A percentile compares a stretch with the other conserved stretches of the same genome.
These are phyloP conservation scores for Pestalotiopsis sp. DNA, from an alignment of 2,329 filamentous ascomycete species.

Conservation along the genomic window DNA sequence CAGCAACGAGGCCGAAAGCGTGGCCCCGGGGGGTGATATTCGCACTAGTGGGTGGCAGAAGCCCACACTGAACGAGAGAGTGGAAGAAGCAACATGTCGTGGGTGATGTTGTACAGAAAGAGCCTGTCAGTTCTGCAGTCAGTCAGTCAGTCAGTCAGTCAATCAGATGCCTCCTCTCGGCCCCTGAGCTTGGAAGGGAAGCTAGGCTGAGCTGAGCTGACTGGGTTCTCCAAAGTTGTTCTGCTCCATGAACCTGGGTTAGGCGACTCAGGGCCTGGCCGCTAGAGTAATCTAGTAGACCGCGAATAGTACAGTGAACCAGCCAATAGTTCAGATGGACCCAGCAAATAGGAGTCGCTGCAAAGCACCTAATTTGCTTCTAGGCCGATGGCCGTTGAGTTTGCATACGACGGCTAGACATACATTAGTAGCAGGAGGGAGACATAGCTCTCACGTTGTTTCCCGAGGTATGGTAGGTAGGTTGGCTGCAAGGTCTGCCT, in stretches of 20 bases:
- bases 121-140: too few relatives aligned
- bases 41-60: too few relatives aligned
- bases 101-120: too few relatives aligned
- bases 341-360: neutral
- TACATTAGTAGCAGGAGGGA: neutral
- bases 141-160: too few relatives aligned
- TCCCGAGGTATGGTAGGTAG: neutral
- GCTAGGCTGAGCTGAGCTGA: neutral
- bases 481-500: neutral
- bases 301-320: neutral
- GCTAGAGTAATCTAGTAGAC: too few relatives aligned
- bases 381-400: neutral
- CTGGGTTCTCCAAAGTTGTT: neutral
- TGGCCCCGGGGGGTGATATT: neutral
- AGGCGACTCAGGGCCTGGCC: neutral
- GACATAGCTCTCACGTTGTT: neutral
- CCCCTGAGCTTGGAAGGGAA: neutral
- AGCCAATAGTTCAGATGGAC: neutral
- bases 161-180: neutral
- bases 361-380: neutral
- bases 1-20: neutral
- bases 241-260: neutral
- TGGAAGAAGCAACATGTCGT: too few relatives aligned
- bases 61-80: too few relatives aligned
- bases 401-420: too few relatives aligned